Conservation (phyloP, 306 rosid genomes). For the Prunus fruticosa region DNA sequence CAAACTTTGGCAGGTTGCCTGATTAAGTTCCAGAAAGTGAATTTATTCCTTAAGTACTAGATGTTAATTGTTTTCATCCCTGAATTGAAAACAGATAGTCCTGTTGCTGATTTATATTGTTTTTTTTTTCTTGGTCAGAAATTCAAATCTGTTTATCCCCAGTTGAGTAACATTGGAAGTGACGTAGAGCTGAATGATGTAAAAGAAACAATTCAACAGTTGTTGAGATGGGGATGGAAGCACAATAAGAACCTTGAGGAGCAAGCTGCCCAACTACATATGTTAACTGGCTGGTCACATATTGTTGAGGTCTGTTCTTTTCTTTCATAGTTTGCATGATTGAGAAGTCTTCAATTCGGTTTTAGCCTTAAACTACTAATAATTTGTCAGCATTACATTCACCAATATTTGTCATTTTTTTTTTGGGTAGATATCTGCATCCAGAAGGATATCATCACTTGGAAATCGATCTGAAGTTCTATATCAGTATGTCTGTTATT, state of each 20-base stretch:
- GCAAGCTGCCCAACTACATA: conserved; percentile 97
- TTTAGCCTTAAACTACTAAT: background rate
- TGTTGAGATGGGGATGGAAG: conserved; percentile 99
- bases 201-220: conserved; percentile 75
- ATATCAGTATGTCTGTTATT: conserved; percentile 63
- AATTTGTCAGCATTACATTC: conserved; percentile 3
- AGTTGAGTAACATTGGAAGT: conserved; percentile 56
- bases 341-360: conserved; percentile 1
- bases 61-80: conserved; percentile 7
- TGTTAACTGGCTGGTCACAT: conserved; percentile 97
- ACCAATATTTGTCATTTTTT: conserved; percentile 21
- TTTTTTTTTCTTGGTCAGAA: conserved; percentile 47
- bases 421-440: conserved; percentile 61
- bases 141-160: conserved; percentile 63
- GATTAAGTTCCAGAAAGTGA: conserved; percentile 11
- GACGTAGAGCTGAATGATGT: conserved; percentile 73
- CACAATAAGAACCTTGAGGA: conserved; percentile 96
- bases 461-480: conserved; percentile 83
- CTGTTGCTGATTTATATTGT: conserved; percentile 17
- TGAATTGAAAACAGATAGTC: conserved; percentile 13
- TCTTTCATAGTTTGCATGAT: background rate
- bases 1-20: conserved; percentile 92
- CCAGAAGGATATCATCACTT: conserved; percentile 78
- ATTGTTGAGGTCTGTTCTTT: conserved; percentile 73
- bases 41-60: background rate